Conservation (phyloP, 1,284 basidiomycete species). For the Ceratorhiza oryzae-sativae region DNA sequence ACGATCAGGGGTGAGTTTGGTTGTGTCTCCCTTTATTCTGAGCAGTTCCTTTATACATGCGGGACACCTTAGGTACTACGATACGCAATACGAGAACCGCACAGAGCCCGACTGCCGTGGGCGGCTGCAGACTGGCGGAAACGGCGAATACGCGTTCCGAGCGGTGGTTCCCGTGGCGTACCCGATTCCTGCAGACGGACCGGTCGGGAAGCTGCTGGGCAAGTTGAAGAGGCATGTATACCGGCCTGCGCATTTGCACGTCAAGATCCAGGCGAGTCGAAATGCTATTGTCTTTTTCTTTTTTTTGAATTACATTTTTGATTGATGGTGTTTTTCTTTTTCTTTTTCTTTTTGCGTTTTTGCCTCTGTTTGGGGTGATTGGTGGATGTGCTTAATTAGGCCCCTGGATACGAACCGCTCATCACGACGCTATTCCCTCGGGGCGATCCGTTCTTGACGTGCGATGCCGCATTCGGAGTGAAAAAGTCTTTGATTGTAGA, state of each 20-base stretch:
- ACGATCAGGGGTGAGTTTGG: slow-evolving; percentile 56
- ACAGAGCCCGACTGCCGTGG: slow-evolving; percentile 79
- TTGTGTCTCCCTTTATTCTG: no score
- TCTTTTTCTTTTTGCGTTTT: no score
- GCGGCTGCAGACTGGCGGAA: slow-evolving; percentile 63
- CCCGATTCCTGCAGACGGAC: slow-evolving; percentile 82
- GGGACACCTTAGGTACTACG: slow-evolving; percentile 68
- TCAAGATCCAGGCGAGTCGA: slow-evolving; percentile 64
- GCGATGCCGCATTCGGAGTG: slow-evolving; percentile 81
- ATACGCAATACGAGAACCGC: slow-evolving; percentile 68
- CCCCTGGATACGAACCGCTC: slow-evolving; percentile 73
- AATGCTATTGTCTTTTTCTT: not conserved
- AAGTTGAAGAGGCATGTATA: slow-evolving; percentile 73
- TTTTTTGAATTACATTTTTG: not conserved
- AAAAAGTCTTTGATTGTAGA: slow-evolving; percentile 66
- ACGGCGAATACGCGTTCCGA: slow-evolving; percentile 76
- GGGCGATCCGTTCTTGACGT: slow-evolving; percentile 69
- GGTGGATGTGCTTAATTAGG: no score
- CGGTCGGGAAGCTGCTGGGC: slow-evolving; percentile 70
- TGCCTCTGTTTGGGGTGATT: no score
- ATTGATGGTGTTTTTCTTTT: not conserved
- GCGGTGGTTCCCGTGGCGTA: slow-evolving; percentile 81
- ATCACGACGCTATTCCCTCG: slow-evolving; percentile 78
- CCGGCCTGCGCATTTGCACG: slow-evolving; percentile 81
- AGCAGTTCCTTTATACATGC: no score